phyloP scores from a whole-genome alignment of 306 rosid genomes.

The Trichosanthes truncata region DNA sequence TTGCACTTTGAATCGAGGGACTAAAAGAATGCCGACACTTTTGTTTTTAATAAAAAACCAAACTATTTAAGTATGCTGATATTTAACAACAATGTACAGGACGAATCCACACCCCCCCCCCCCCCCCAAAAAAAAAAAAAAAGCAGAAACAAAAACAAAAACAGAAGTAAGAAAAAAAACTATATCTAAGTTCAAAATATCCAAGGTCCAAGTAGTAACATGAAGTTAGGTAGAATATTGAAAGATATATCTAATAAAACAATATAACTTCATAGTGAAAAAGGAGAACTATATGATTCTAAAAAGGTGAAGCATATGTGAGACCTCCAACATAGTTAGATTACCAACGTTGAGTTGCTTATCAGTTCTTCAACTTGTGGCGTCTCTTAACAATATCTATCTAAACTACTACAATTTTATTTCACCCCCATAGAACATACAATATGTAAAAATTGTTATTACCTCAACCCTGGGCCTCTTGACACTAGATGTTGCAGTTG shows the following conservation, averaged over 20 bases:
- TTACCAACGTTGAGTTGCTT: background rate
- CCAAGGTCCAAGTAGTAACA: too few species aligned
- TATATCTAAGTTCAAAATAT: too few species aligned
- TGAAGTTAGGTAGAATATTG: too few species aligned
- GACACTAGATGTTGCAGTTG: conserved; percentile 60
- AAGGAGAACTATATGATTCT: too few species aligned
- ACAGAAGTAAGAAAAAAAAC: too few species aligned
- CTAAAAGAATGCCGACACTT: background rate
- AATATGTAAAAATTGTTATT: background rate
- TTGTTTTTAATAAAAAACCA: background rate
- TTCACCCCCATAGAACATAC: background rate
- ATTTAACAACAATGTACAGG: background rate
- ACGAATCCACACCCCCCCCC: too few species aligned
- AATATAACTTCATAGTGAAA: too few species aligned
- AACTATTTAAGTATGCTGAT: background rate
- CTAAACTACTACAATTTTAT: background rate
- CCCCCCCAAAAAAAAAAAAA: too few species aligned
- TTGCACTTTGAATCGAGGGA: background rate
- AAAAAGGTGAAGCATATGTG: too few species aligned
- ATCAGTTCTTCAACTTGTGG: background rate
- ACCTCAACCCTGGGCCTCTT: conserved; percentile 77
- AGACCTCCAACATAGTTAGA: too few species aligned
- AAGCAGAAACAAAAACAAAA: too few species aligned
- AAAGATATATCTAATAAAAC: too few species aligned
- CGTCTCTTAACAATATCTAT: background rate